These are phyloP conservation scores for Podaxis rugospora DNA, from an alignment of 768 basidiomycete genomes.

Conservation along the genomic window DNA sequence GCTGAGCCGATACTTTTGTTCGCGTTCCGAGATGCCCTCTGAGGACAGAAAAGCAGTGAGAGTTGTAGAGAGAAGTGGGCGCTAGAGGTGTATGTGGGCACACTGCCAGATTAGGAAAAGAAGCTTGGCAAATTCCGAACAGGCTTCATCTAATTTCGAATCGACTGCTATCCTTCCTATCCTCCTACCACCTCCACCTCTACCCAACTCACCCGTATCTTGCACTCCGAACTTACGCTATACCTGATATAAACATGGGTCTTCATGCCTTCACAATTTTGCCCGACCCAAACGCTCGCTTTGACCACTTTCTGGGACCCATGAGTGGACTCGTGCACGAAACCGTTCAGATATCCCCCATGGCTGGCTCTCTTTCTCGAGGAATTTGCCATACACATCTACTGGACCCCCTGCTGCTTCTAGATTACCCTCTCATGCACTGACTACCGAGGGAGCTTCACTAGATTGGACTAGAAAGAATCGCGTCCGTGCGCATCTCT, in stretches of 20 bases:
- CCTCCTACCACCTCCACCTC: neutral
- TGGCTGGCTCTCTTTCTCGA: constrained; percentile 1
- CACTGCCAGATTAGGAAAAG: constrained; percentile 1
- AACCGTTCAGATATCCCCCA: constrained; percentile 3
- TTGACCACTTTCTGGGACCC: neutral
- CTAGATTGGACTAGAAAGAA: constrained; percentile 6
- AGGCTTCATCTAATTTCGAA: neutral
- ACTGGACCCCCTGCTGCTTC: constrained; percentile 7
- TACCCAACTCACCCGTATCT: neutral
- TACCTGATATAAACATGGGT: neutral
- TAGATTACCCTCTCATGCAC: neutral
- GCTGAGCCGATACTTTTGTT: neutral
- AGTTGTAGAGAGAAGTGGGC: neutral
- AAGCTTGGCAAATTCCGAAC: constrained; percentile 12
- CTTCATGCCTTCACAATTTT: neutral
- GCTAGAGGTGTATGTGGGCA: neutral
- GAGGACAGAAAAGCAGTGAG: neutral
- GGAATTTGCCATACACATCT: neutral
- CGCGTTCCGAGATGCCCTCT: neutral
- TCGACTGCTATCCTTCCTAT: constrained; percentile 2
- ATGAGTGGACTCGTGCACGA: neutral
- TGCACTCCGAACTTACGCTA: neutral
- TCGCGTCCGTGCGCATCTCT: constrained; percentile 25
- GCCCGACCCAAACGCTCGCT: neutral
- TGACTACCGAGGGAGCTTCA: constrained; percentile 1